Evolutionary conservation across 192 early-diverging fungal species (phyloP).

Genomic region (Umbelopsis ramanniana): DNA sequence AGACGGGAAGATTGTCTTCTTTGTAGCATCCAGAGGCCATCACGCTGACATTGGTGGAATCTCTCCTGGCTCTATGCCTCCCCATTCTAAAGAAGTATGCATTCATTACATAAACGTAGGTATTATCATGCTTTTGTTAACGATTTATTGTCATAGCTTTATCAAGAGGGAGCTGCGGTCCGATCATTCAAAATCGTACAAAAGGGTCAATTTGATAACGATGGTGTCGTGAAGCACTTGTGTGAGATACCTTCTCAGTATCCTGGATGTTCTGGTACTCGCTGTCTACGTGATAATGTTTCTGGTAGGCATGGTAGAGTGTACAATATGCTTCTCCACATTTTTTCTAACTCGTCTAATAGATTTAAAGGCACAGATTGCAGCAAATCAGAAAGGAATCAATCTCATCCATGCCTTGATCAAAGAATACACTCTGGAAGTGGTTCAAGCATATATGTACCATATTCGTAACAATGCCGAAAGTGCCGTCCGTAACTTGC

Average conservation of each 20-base stretch:
- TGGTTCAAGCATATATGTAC: conserved; percentile 95
- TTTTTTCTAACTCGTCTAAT: not conserved
- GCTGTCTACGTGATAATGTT: conserved; percentile 89
- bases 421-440: conserved; percentile 79
- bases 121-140: not conserved
- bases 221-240: conserved; percentile 77
- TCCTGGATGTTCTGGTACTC: conserved; percentile 86
- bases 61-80: conserved; percentile 88
- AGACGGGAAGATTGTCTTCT: conserved; percentile 81
- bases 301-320: conserved; percentile 46
- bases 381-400: conserved; percentile 96
- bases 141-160: conserved; percentile 49
- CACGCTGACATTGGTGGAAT: conserved; percentile 96
- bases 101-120: not conserved
- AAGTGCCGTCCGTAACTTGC: conserved; percentile 77
- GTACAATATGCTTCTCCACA: not conserved
- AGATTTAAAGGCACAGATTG: conserved; percentile 96
- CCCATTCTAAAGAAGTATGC: conserved; percentile 79
- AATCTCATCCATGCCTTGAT: conserved; percentile 80
- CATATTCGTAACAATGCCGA: conserved; percentile 92
- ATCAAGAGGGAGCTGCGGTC: conserved; percentile 93
- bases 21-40: conserved; percentile 93
- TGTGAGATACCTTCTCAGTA: conserved; percentile 82
- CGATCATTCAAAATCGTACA: conserved; percentile 88
- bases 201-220: conserved; percentile 80